Evolutionary conservation across 495 filamentous ascomycete species (phyloP).

Genomic region (Acidiella bohemica): DNA sequence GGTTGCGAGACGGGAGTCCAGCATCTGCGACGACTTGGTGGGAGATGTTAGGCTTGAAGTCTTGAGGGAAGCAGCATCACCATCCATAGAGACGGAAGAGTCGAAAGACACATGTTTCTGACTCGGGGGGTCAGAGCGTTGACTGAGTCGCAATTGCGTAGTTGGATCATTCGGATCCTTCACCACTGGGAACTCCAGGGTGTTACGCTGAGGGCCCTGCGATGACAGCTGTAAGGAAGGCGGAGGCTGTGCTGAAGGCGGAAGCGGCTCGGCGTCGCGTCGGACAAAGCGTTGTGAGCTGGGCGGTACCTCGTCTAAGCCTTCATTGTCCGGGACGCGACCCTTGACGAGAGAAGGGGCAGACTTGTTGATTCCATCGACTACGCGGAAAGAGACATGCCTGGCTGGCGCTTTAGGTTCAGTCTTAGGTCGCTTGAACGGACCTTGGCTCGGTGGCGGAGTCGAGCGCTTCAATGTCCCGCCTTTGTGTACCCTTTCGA

Average conservation of each 20-base stretch:
- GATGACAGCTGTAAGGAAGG: constrained; percentile 21
- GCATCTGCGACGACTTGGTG: background rate
- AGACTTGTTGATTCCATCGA: constrained; percentile 4
- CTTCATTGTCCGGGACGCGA: constrained; percentile 3
- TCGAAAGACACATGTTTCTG: constrained; percentile 1
- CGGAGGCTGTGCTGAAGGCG: constrained; percentile 10
- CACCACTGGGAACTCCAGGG: constrained; percentile 57
- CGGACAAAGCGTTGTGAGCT: constrained; percentile 2
- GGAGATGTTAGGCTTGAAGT: background rate
- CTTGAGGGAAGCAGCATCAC: background rate
- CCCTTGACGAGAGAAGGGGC: background rate
- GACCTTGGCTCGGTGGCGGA: constrained; percentile 3
- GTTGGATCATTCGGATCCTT: constrained; percentile 60
- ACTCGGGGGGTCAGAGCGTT: constrained; percentile 33
- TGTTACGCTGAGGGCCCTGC: constrained; percentile 23
- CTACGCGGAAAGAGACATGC: constrained; percentile 9
- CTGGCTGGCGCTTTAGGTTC: background rate
- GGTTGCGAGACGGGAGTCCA: constrained; percentile 14
- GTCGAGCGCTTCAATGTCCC: constrained; percentile 8
- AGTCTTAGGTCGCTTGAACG: constrained; percentile 11
- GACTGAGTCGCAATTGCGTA: constrained; percentile 55
- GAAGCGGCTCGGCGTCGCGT: background rate
- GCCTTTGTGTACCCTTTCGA: constrained; percentile 1
- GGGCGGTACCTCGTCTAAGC: constrained; percentile 1
- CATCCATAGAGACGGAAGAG: constrained; percentile 5